Percentiles rank a stretch among this genome's conserved stretches.
phyloP scores from a whole-genome alignment of 2,329 filamentous ascomycete species.

The Zasmidium citrigriseum region DNA sequence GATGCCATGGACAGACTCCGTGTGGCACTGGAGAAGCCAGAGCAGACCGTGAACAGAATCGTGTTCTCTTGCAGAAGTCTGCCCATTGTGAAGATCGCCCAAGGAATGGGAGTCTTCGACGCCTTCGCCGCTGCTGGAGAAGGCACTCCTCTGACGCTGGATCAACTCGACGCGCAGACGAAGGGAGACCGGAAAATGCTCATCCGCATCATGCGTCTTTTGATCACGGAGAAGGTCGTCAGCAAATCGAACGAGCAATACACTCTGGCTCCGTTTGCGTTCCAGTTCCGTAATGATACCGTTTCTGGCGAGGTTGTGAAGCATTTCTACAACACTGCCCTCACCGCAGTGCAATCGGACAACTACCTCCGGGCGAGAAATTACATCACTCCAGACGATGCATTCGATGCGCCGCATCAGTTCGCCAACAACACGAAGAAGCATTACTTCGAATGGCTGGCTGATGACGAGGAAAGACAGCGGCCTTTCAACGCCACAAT shows the following conservation, averaged over 20 bases:
- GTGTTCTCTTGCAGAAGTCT: too few relatives aligned
- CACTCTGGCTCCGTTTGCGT: not conserved
- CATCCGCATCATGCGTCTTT: not conserved
- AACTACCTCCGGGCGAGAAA: not conserved
- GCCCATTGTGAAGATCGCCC: too few relatives aligned
- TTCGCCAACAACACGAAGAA: slow-evolving; percentile 3
- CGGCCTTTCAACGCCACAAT: not conserved
- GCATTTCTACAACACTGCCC: not conserved
- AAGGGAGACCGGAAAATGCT: not conserved
- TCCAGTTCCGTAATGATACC: not conserved
- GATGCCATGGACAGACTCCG: too few relatives aligned
- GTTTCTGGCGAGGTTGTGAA: not conserved
- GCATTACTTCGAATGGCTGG: slow-evolving; percentile 5
- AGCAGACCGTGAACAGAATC: too few relatives aligned
- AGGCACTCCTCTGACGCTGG: not conserved
- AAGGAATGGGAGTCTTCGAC: too few relatives aligned
- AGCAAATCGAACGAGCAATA: not conserved
- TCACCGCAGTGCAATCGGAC: not conserved
- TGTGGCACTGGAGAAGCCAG: too few relatives aligned
- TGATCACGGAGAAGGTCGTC: not conserved
- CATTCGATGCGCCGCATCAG: not conserved
- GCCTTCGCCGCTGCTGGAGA: too few relatives aligned
- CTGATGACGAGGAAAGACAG: not conserved
- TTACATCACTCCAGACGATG: not conserved
- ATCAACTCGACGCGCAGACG: not conserved